Conservation (phyloP, 176 grass and related monocot genomes). For the Oryza nivara region DNA sequence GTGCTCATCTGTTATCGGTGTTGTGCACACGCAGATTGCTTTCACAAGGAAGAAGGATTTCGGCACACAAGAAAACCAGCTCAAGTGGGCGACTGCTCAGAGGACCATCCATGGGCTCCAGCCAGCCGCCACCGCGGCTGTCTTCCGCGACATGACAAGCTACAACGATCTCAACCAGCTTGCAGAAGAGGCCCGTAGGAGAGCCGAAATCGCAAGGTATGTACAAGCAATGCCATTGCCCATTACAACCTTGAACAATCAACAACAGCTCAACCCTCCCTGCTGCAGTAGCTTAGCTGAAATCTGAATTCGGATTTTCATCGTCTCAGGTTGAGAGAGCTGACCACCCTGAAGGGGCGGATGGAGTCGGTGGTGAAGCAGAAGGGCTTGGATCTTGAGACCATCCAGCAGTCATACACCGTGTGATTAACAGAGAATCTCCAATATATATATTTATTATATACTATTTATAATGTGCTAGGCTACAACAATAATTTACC, state of each 20-base stretch:
- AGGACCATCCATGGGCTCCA: constrained; percentile 84
- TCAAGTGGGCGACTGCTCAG: constrained; percentile 82
- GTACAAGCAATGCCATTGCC: not conserved
- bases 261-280: not conserved
- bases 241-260: not conserved
- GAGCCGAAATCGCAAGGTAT: constrained; percentile 89
- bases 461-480: constrained; percentile 23
- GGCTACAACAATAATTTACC: constrained; percentile 30
- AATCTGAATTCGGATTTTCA: not conserved
- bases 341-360: constrained; percentile 70
- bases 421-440: constrained; percentile 52
- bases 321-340: constrained; percentile 64
- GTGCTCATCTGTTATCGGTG: too few relatives aligned
- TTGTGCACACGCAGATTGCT: constrained; percentile 48
- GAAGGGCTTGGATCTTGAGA: constrained; percentile 82
- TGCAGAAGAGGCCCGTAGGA: constrained; percentile 72
- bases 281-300: not conserved
- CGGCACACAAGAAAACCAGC: constrained; percentile 72
- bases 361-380: constrained; percentile 78
- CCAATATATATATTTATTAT: not conserved
- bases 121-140: constrained; percentile 42
- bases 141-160: constrained; percentile 54
- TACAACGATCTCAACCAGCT: constrained; percentile 74
- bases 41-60: constrained; percentile 95
- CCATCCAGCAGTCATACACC: constrained; percentile 76